phyloP scores from a whole-genome alignment of 2,329 filamentous ascomycete species.

The Diaporthe batatas region DNA sequence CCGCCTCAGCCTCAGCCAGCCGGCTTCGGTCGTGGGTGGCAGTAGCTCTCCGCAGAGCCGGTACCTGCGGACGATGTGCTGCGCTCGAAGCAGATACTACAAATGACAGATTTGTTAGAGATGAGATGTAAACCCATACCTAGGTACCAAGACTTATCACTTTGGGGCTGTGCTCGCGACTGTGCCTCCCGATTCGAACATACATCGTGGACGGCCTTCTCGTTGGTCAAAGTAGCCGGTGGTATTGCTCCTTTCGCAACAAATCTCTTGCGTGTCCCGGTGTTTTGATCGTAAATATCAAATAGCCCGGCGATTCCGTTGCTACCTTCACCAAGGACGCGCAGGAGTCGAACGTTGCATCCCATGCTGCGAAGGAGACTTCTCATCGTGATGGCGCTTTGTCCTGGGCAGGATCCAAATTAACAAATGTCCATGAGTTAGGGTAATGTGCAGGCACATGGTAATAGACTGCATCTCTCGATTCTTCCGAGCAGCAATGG shows the following conservation, averaged over 20 bases:
- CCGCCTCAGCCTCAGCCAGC: neutral
- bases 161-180: neutral
- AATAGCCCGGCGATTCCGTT: neutral
- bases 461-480: too few relatives aligned
- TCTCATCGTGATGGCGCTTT: neutral
- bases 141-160: neutral
- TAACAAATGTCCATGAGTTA: too few relatives aligned
- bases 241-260: slow-evolving; percentile 5
- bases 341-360: slow-evolving; percentile 4
- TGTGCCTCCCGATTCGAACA: neutral
- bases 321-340: neutral
- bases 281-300: neutral
- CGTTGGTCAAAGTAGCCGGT: neutral
- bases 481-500: too few relatives aligned
- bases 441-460: too few relatives aligned
- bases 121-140: neutral
- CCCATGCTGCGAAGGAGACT: slow-evolving; percentile 6
- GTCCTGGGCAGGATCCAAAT: neutral
- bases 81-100: neutral
- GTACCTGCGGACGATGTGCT: slow-evolving; percentile 8
- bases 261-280: neutral
- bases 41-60: slow-evolving; percentile 3
- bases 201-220: slow-evolving; percentile 7
- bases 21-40: neutral
- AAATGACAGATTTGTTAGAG: neutral